These are phyloP conservation scores for Cryphonectria carpinicola DNA, from an alignment of 2,329 filamentous ascomycete species.

Conservation along the genomic window DNA sequence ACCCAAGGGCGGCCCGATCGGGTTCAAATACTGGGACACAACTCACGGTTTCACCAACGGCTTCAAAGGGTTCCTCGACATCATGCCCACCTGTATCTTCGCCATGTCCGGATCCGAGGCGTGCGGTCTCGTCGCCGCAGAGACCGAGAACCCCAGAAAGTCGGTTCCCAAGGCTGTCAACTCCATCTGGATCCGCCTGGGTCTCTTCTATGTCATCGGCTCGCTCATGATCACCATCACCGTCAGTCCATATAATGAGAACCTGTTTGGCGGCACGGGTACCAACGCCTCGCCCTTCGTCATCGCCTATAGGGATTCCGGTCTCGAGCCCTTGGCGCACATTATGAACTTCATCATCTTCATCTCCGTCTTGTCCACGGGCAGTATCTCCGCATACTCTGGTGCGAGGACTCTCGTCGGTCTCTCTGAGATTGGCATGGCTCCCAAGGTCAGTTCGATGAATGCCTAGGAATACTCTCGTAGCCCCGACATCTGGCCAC, in stretches of 20 bases:
- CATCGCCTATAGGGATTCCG: slow-evolving; percentile 47
- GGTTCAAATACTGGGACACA: slow-evolving; percentile 50
- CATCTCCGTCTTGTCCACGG: slow-evolving; percentile 49
- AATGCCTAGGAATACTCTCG: not conserved
- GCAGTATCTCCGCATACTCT: slow-evolving; percentile 47
- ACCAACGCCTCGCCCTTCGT: slow-evolving; percentile 51
- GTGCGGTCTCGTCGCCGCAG: slow-evolving; percentile 47
- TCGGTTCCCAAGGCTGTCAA: slow-evolving; percentile 49
- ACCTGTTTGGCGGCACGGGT: slow-evolving; percentile 46
- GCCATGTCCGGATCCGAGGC: slow-evolving; percentile 55
- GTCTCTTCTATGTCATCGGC: slow-evolving; percentile 50
- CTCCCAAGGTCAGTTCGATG: slow-evolving; percentile 36
- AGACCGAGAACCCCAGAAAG: slow-evolving; percentile 47
- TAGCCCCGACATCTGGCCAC: not conserved
- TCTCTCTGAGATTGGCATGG: slow-evolving; percentile 47
- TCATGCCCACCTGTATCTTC: slow-evolving; percentile 53
- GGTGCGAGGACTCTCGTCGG: slow-evolving; percentile 49
- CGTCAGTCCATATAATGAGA: slow-evolving; percentile 43
- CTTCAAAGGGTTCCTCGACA: slow-evolving; percentile 56
- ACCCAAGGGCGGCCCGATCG: slow-evolving; percentile 41
- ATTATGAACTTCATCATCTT: slow-evolving; percentile 55
- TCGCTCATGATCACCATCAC: slow-evolving; percentile 50
- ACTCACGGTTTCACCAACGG: slow-evolving; percentile 45
- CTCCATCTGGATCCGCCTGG: slow-evolving; percentile 50
- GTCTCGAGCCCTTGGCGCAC: slow-evolving; percentile 45